phyloP scores from a whole-genome alignment of 1,284 basidiomycete species.

The Dichomitus squalens region DNA sequence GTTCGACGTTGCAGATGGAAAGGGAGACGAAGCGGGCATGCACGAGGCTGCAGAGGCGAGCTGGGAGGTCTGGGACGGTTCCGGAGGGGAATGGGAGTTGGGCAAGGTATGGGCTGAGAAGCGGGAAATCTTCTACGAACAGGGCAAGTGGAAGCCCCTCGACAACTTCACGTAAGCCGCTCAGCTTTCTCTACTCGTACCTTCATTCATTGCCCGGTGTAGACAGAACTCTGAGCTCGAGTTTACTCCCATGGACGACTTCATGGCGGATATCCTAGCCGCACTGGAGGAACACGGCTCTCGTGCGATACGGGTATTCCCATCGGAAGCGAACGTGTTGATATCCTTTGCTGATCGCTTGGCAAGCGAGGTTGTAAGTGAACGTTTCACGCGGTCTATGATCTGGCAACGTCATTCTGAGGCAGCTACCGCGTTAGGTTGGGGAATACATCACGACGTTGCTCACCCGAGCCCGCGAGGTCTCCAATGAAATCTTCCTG shows the following conservation, averaged over 20 bases:
- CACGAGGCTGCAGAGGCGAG: slow-evolving; percentile 76
- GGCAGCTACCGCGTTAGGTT: slow-evolving; percentile 51
- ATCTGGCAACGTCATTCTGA: background rate
- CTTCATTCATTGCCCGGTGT: slow-evolving; percentile 2
- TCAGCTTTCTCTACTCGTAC: background rate
- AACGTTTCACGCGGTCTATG: background rate
- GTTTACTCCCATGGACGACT: slow-evolving; percentile 93
- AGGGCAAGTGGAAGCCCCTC: slow-evolving; percentile 75
- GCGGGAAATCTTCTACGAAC: slow-evolving; percentile 90
- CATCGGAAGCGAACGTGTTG: slow-evolving; percentile 72
- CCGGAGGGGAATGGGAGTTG: slow-evolving; percentile 81
- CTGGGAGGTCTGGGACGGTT: slow-evolving; percentile 71
- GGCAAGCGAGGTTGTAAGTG: slow-evolving; percentile 73
- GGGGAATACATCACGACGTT: slow-evolving; percentile 86
- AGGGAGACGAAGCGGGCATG: slow-evolving; percentile 75
- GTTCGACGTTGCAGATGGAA: slow-evolving; percentile 82
- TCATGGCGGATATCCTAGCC: slow-evolving; percentile 73
- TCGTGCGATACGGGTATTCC: slow-evolving; percentile 85
- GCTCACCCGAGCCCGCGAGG: slow-evolving; percentile 75
- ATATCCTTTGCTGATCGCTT: slow-evolving; percentile 77
- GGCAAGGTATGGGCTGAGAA: slow-evolving; percentile 94
- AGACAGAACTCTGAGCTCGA: slow-evolving; percentile 60
- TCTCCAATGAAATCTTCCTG: slow-evolving; percentile 77
- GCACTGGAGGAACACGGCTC: slow-evolving; percentile 77
- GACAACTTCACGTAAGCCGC: slow-evolving; percentile 81